These are phyloP conservation scores for Dioszegia crocea DNA, from an alignment of 768 basidiomycete genomes.

Conservation along the genomic window DNA sequence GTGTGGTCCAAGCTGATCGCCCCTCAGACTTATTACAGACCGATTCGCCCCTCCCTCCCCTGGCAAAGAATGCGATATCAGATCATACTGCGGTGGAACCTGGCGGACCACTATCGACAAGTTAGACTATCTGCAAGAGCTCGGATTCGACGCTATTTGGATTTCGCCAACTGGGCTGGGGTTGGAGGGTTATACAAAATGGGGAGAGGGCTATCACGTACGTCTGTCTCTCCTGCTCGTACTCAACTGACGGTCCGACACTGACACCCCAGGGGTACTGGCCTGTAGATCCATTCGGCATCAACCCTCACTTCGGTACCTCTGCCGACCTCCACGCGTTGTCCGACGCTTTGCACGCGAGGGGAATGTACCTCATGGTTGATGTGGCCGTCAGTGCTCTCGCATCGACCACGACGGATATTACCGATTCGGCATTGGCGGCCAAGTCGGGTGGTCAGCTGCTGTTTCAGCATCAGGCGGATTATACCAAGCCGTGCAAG, in stretches of 20 bases:
- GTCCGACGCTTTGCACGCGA: conserved; percentile 34
- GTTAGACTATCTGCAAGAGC: conserved; percentile 49
- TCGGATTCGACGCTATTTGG: conserved; percentile 51
- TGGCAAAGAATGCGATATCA: conserved; percentile 28
- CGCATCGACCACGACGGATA: conserved; percentile 17
- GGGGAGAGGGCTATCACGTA: conserved; percentile 49
- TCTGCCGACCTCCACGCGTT: conserved; percentile 46
- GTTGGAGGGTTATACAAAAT: conserved; percentile 36
- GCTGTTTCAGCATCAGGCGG: conserved; percentile 26
- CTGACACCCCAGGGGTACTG: conserved; percentile 44
- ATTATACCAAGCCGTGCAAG: conserved; percentile 30
- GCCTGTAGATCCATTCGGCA: conserved; percentile 38
- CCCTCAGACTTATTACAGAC: conserved; percentile 46
- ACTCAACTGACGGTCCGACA: background rate
- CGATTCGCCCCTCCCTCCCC: conserved; percentile 44
- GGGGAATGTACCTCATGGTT: conserved; percentile 51
- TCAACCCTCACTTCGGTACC: conserved; percentile 47
- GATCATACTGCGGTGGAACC: conserved; percentile 46
- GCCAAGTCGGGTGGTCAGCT: conserved; percentile 20
- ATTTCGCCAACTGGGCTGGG: conserved; percentile 47
- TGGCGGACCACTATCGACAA: conserved; percentile 37
- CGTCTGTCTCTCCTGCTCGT: conserved; percentile 1
- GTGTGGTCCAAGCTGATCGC: background rate
- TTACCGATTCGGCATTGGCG: conserved; percentile 22
- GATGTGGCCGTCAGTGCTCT: conserved; percentile 39